Conservation (phyloP, 192 early-diverging fungal genomes). For the Umbelopsis sp. region DNA sequence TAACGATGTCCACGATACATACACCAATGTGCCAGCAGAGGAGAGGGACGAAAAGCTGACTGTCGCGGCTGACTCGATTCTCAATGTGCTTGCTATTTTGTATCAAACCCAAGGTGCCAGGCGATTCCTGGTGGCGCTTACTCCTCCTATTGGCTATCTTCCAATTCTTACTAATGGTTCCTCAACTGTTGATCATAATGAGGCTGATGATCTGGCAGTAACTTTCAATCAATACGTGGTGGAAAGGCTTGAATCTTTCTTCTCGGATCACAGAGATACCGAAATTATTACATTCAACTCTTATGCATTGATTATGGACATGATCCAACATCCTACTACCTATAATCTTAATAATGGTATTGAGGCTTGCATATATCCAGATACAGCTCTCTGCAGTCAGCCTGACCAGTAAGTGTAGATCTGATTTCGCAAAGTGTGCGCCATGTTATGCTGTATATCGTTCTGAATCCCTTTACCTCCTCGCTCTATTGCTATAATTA, state of each 20-base stretch:
- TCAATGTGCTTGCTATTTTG: not conserved
- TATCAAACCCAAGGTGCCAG: not conserved
- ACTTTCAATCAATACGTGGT: not conserved
- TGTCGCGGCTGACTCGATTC: not conserved
- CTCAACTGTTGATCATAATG: not conserved
- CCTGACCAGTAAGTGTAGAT: not conserved
- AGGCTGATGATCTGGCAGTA: not conserved
- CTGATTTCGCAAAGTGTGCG: too few species aligned
- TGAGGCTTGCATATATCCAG: not conserved
- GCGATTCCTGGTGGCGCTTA: not conserved
- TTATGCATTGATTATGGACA: not conserved
- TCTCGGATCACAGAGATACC: not conserved
- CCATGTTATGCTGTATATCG: not conserved
- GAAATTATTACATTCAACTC: constrained; percentile 1
- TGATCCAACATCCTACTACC: not conserved
- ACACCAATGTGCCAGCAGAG: not conserved
- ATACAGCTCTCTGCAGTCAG: not conserved
- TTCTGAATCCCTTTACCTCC: not conserved
- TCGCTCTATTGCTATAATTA: not conserved
- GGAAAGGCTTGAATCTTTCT: not conserved
- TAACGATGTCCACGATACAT: constrained; percentile 1
- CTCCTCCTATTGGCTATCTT: constrained; percentile 6
- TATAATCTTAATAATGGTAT: not conserved
- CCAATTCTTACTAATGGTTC: constrained; percentile 11
- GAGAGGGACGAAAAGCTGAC: not conserved